phyloP scores from a whole-genome alignment of 768 basidiomycete species.

The Boletus rufocinnamomeus region DNA sequence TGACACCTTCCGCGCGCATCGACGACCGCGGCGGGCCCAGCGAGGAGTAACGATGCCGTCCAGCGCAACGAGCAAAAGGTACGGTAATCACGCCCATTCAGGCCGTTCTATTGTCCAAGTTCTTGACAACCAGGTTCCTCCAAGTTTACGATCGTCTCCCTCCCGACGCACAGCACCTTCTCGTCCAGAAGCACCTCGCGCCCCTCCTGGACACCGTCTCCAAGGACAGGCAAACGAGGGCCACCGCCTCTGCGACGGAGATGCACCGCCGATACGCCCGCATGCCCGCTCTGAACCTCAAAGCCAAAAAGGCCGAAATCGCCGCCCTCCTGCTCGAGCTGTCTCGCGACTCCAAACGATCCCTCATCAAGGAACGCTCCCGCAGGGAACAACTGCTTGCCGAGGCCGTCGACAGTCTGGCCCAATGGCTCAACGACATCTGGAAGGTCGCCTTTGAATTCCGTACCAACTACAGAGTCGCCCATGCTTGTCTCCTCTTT shows the following conservation, averaged over 20 bases:
- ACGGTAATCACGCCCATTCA: background rate
- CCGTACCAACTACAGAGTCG: slow-evolving; percentile 48
- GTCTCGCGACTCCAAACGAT: slow-evolving; percentile 51
- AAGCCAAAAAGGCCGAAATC: slow-evolving; percentile 57
- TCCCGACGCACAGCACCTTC: slow-evolving; percentile 47
- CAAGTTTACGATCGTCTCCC: slow-evolving; percentile 54
- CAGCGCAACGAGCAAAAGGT: slow-evolving; percentile 22
- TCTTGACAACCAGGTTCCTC: slow-evolving; percentile 40
- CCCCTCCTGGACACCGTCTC: slow-evolving; percentile 49
- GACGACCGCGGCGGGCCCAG: background rate
- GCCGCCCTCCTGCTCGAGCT: slow-evolving; percentile 53
- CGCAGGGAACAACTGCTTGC: slow-evolving; percentile 54
- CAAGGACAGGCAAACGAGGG: slow-evolving; percentile 40
- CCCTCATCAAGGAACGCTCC: slow-evolving; percentile 54
- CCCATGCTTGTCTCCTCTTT: slow-evolving; percentile 59
- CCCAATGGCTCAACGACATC: slow-evolving; percentile 62
- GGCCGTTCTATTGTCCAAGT: background rate
- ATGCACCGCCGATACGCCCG: slow-evolving; percentile 40
- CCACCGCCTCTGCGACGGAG: slow-evolving; percentile 42
- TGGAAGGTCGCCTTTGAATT: slow-evolving; percentile 66
- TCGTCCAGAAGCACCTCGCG: slow-evolving; percentile 53
- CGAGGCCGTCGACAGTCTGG: slow-evolving; percentile 57
- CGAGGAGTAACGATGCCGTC: slow-evolving; percentile 16
- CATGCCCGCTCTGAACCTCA: slow-evolving; percentile 54
- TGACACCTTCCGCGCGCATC: background rate